phyloP scores from a whole-genome alignment of 768 basidiomycete genomes.

The Tulasnella sp. region DNA sequence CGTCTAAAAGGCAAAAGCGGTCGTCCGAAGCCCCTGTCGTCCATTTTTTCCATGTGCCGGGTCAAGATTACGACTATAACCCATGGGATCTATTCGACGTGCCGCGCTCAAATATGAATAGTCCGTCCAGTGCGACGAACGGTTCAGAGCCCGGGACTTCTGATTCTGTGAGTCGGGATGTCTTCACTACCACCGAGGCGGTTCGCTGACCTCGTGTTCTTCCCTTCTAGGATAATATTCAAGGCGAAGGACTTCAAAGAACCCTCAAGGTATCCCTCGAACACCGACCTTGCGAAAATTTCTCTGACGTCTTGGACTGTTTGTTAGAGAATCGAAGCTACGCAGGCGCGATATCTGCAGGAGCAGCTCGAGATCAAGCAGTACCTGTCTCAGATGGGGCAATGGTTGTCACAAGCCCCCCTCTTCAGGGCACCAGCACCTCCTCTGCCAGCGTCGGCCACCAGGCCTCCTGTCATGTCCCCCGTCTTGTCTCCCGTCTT shows the following conservation, averaged over 20 bases:
- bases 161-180: not conserved
- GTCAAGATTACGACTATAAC: not conserved
- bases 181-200: no score
- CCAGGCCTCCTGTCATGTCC: not conserved
- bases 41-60: not conserved
- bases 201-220: not conserved
- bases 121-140: not conserved
- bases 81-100: not conserved
- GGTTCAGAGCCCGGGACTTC: not conserved
- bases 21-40: not conserved
- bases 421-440: not conserved
- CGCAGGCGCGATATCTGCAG: not conserved
- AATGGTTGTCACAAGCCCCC: conserved; percentile 5
- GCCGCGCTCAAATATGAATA: not conserved
- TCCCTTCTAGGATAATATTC: not conserved
- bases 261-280: not conserved
- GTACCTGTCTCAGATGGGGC: not conserved
- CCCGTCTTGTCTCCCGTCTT: not conserved
- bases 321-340: not conserved
- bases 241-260: not conserved
- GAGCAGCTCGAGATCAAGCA: conserved; percentile 1
- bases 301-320: not conserved
- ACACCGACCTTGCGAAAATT: not conserved
- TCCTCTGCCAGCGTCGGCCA: not conserved
- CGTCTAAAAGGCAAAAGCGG: not conserved